Base-by-base conservation (phyloP, 1,139 yeast genomes). In the Waltiozyma sp. region DNA sequence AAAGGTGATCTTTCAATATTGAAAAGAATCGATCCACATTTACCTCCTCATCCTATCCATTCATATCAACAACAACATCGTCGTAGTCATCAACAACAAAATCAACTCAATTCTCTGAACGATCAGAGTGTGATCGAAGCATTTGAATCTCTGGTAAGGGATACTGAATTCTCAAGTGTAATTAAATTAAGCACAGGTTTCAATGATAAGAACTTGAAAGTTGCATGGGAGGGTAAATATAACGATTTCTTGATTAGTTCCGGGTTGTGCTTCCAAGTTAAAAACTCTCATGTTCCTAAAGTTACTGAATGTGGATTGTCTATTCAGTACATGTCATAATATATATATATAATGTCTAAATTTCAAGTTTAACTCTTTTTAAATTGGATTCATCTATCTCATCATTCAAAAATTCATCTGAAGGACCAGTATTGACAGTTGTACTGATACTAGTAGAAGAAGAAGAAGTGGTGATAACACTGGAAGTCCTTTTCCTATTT, bases 191-290 rank as follows among this genome's bases (percentile, higher is more conserved):
- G 91, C 43, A 76, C 95, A 0, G 80, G 89, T 41, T 54, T 86
- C 21, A 77, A 75, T 41, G 83, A 80, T 45, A 72, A 70, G 49
- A 70, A 75, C 46, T 55, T 85, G 9, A 78, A 77, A 46, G 44
- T 88, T 6, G 63, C 86, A 35, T 91, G 97, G 96, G 96, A 86
- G 56, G 96, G 97, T 0, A 72, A 85, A 49, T 75, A 76, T 55
- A 79, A 83, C 54, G 95, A 87, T 41, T 82, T 91, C 55, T 60
- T 91, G 42, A 69, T 89, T 5, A 79, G 88, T 43, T 74, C 91
- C 1, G 97, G 97, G 0, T 70, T 80, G 3, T 76, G 73, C 35
- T 40, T 55, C 19, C 49, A 45, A n/a, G 16, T 49, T 9, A 46
- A 45, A n/a, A n/a, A 44, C n/a, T n/a, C n/a, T 3, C 40, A 45